Conservation (phyloP, 2,329 filamentous ascomycete genomes). For the Grosmannia serpens region DNA sequence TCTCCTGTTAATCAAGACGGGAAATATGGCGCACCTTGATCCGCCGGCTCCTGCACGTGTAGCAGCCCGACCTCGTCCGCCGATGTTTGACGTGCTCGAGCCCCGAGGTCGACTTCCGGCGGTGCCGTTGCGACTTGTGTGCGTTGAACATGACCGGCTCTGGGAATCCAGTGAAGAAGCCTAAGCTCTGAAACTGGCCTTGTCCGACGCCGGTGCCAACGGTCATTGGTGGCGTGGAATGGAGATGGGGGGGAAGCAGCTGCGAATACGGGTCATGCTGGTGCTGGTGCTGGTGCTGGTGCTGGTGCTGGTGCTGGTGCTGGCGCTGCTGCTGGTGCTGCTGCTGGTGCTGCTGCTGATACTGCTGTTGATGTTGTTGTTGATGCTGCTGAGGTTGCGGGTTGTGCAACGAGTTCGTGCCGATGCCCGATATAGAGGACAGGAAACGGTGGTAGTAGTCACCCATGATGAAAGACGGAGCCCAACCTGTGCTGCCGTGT, state of each 20-base stretch:
- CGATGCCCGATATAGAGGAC: slow-evolving; percentile 37
- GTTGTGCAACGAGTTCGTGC: slow-evolving; percentile 8
- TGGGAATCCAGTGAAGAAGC: slow-evolving; percentile 38
- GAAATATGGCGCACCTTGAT: slow-evolving; percentile 50
- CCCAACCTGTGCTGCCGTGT: neutral
- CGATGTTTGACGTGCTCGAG: slow-evolving; percentile 80
- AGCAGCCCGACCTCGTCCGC: slow-evolving; percentile 87
- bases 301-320: slow-evolving; percentile 1
- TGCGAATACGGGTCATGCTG: slow-evolving; percentile 3
- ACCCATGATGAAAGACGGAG: slow-evolving; percentile 29
- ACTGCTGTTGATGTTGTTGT: neutral
- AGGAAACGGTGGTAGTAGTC: slow-evolving; percentile 47
- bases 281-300: slow-evolving; percentile 2
- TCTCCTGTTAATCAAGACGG: neutral
- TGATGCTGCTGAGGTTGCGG: neutral
- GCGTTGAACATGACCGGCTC: slow-evolving; percentile 36
- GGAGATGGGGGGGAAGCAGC: slow-evolving; percentile 18
- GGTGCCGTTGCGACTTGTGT: slow-evolving; percentile 35
- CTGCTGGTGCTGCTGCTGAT: neutral
- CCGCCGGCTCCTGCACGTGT: slow-evolving; percentile 75
- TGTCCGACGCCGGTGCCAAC: slow-evolving; percentile 23
- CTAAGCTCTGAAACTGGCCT: slow-evolving; percentile 33
- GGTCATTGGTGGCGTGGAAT: slow-evolving; percentile 17
- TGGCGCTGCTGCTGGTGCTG: neutral
- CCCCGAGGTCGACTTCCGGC: slow-evolving; percentile 39